Evolutionary conservation across 371 early-diverging fungal species (phyloP).

Genomic region (Choanephora cucurbitarum): DNA sequence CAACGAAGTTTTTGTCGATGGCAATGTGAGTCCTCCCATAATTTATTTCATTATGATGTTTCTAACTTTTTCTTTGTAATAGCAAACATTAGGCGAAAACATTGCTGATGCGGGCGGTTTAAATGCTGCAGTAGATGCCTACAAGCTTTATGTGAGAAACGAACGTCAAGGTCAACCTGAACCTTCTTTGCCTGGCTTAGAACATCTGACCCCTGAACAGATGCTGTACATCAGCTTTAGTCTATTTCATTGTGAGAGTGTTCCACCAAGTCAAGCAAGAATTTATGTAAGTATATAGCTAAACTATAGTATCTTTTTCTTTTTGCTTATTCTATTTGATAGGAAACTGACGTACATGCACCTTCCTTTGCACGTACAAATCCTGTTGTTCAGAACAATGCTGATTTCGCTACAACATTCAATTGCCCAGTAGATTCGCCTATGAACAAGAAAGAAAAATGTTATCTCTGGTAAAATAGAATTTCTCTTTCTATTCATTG

Average conservation of each 20-base stretch:
- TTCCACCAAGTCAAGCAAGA: neutral
- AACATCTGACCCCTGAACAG: conserved; percentile 38
- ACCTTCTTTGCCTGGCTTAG: conserved; percentile 46
- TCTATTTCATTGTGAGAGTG: conserved; percentile 44
- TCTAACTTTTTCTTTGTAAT: neutral
- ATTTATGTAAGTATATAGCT: neutral
- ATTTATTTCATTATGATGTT: too few species aligned
- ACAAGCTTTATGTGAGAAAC: neutral
- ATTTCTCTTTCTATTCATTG: too few species aligned
- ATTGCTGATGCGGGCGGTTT: conserved; percentile 79
- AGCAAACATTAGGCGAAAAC: conserved; percentile 68
- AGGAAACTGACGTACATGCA: conserved; percentile 46
- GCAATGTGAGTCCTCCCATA: conserved; percentile 24
- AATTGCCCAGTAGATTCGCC: conserved; percentile 49
- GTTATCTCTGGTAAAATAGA: conserved; percentile 46
- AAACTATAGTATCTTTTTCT: conserved; percentile 9
- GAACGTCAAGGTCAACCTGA: neutral
- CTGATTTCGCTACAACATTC: conserved; percentile 61
- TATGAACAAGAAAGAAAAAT: conserved; percentile 56
- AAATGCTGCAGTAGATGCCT: conserved; percentile 30
- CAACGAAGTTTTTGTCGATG: conserved; percentile 41
- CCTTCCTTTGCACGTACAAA: conserved; percentile 57
- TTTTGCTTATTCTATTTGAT: neutral
- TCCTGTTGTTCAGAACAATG: conserved; percentile 56
- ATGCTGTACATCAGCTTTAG: conserved; percentile 52